A percentile compares a stretch with the other conserved stretches of the same genome.
Conservation (phyloP, 306 rosid species). For the Castanea sativa region DNA sequence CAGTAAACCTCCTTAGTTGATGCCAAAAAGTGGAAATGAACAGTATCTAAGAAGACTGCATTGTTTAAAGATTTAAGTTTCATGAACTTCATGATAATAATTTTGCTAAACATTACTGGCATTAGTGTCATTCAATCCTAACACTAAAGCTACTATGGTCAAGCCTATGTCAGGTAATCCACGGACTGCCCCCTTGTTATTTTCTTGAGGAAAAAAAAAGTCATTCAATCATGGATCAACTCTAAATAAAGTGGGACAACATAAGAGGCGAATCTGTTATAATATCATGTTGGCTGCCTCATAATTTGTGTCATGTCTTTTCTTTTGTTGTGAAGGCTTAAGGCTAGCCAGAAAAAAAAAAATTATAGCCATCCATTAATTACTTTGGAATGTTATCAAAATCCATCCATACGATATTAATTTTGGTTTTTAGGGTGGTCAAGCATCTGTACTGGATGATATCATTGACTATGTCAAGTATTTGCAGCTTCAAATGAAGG, state of each 20-base stretch:
- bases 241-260: background rate
- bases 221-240: background rate
- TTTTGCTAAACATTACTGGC: background rate
- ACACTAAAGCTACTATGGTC: no score
- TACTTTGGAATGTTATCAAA: background rate
- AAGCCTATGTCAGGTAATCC: no score
- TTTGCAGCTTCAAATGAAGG: conserved; percentile 84
- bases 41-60: background rate
- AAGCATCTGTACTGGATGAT: conserved; percentile 62
- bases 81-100: background rate
- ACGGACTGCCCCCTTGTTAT: no score
- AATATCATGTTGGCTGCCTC: background rate
- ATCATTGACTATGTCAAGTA: conserved; percentile 78
- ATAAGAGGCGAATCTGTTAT: background rate
- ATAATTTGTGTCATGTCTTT: background rate
- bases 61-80: background rate
- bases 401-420: conserved; percentile 2
- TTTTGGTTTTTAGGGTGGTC: conserved; percentile 60
- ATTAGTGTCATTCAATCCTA: background rate
- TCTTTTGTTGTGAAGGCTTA: background rate
- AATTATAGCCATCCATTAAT: background rate
- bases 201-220: no score
- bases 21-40: background rate
- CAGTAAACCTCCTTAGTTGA: conserved; percentile 11
- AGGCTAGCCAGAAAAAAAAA: background rate